Evolutionary conservation across 2,329 filamentous ascomycete species (phyloP).

Genomic region (Diaporthe sp.): DNA sequence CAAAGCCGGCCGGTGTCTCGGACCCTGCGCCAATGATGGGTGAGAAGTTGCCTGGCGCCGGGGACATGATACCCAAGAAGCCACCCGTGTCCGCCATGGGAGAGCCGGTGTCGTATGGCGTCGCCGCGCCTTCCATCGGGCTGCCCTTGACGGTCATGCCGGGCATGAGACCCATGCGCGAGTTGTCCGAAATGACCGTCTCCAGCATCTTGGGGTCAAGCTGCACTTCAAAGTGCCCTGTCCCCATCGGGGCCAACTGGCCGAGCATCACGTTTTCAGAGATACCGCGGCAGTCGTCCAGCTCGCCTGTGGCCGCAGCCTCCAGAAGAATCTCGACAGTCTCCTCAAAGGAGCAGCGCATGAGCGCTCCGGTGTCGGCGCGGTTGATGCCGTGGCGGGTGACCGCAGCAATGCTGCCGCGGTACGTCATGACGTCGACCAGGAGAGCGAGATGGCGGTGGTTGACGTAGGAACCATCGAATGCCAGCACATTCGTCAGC

Average conservation of each 20-base stretch:
- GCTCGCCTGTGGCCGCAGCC: conserved; percentile 92
- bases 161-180: conserved; percentile 84
- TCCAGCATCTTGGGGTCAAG: conserved; percentile 96
- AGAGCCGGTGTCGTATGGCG: conserved; percentile 92
- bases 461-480: conserved; percentile 99
- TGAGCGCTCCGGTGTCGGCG: conserved; percentile 95
- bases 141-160: conserved; percentile 83
- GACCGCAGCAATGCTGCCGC: conserved; percentile 94
- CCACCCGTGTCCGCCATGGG: conserved; percentile 79
- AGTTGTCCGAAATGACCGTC: conserved; percentile 94
- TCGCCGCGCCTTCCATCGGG: conserved; percentile 86
- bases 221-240: conserved; percentile 93
- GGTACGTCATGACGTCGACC: conserved; percentile 97
- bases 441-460: conserved; percentile 96
- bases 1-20: conserved; percentile 77
- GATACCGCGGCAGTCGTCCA: conserved; percentile 97
- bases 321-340: conserved; percentile 98
- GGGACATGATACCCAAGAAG: conserved; percentile 74
- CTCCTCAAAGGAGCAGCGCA: conserved; percentile 99
- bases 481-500: conserved; percentile 92
- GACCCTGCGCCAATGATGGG: conserved; percentile 84
- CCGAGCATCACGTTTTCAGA: conserved; percentile 99
- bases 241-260: conserved; percentile 96
- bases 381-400: conserved; percentile 99
- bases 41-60: conserved; percentile 77